Conservation (phyloP, 345 rosid species). For the Bruguiera parviflora region DNA sequence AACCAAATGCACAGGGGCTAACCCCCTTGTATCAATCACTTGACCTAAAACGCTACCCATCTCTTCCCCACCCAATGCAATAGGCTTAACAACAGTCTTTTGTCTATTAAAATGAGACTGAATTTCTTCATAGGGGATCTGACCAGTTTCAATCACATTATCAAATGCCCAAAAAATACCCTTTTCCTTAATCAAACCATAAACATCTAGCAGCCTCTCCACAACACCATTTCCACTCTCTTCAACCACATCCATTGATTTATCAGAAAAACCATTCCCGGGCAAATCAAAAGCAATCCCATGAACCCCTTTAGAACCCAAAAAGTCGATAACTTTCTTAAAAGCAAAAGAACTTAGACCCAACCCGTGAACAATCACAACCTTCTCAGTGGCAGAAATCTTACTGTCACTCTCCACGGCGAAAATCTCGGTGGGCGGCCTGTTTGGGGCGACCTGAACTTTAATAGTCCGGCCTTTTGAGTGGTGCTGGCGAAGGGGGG, state of each 20-base stretch:
- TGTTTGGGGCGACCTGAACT: constrained; percentile 47
- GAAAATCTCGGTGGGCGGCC: constrained; percentile 61
- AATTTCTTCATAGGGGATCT: constrained; percentile 69
- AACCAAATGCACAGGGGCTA: constrained; percentile 82
- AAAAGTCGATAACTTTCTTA: constrained; percentile 37
- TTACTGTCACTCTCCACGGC: constrained; percentile 44
- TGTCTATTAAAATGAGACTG: constrained; percentile 25
- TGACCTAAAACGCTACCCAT: constrained; percentile 61
- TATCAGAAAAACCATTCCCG: constrained; percentile 91
- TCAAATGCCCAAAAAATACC: constrained; percentile 95
- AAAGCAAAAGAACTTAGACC: constrained; percentile 78
- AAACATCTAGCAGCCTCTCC: constrained; percentile 61
- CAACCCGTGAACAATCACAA: constrained; percentile 68
- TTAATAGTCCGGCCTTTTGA: constrained; percentile 72
- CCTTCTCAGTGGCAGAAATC: constrained; percentile 39
- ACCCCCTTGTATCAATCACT: constrained; percentile 61
- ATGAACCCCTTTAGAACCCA: constrained; percentile 64
- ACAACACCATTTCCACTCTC: constrained; percentile 51
- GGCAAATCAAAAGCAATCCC: constrained; percentile 84
- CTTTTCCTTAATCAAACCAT: constrained; percentile 68
- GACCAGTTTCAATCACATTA: constrained; percentile 86
- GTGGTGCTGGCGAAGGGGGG: constrained; percentile 73
- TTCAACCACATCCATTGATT: constrained; percentile 48
- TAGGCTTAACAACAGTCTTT: constrained; percentile 42
- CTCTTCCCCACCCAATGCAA: constrained; percentile 69